Conservation (phyloP, 1,284 basidiomycete species). For the Papiliotrema flavescens region DNA sequence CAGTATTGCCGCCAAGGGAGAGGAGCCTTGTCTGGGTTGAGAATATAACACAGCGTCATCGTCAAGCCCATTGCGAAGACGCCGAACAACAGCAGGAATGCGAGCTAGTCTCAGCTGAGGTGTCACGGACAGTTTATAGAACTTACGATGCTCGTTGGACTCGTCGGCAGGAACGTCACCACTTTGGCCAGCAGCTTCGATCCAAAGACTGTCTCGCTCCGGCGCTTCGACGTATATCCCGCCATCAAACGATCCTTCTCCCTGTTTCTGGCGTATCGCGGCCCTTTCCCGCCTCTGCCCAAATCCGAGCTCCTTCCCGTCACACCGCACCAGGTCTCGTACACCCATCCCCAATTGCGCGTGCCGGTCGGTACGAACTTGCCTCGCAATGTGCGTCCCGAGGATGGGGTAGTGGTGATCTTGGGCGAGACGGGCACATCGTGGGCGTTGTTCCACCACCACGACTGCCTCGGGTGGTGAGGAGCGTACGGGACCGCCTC, state of each 20-base stretch:
- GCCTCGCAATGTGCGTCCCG: neutral
- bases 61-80: conserved; percentile 56
- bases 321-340: conserved; percentile 2
- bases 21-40: conserved; percentile 93
- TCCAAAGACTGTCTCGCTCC: conserved; percentile 9
- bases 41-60: conserved; percentile 79
- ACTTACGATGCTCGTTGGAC: conserved; percentile 29
- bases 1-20: conserved; percentile 93
- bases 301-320: neutral
- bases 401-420: neutral
- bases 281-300: neutral
- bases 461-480: conserved; percentile 5
- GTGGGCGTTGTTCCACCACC: conserved; percentile 13
- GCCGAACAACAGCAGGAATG: conserved; percentile 66
- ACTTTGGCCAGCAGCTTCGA: conserved; percentile 20
- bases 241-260: conserved; percentile 25
- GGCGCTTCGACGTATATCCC: conserved; percentile 3
- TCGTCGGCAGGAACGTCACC: conserved; percentile 21
- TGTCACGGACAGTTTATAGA: neutral
- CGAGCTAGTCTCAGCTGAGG: conserved; percentile 10
- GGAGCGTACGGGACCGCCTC: conserved; percentile 9
- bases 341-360: conserved; percentile 20
- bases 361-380: conserved; percentile 20
- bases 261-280: conserved; percentile 9
- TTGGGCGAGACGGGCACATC: conserved; percentile 13